Evolutionary conservation across 257 asterid species (phyloP).

Genomic region (Solanum gracilifrons): DNA sequence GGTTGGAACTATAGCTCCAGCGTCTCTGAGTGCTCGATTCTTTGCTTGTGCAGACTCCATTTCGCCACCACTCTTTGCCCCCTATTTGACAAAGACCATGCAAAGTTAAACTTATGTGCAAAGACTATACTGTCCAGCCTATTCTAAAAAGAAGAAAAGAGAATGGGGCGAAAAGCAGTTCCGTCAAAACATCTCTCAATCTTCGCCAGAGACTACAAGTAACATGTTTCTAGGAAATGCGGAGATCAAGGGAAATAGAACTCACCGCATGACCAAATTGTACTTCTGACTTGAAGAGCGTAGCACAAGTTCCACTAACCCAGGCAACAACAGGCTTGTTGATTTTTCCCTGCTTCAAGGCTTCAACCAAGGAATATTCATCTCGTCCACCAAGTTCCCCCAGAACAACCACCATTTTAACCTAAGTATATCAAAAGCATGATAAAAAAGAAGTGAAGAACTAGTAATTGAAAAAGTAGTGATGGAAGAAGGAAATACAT

Average conservation of each 20-base stretch:
- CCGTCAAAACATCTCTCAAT: background rate
- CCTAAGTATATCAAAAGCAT: conserved; percentile 23
- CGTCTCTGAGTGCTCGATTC: conserved; percentile 87
- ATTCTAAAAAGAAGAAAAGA: background rate
- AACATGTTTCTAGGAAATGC: background rate
- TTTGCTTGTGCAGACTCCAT: conserved; percentile 99
- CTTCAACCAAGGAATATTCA: conserved; percentile 97
- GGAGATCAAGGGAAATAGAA: background rate
- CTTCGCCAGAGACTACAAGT: background rate
- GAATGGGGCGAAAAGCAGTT: background rate
- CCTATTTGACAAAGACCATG: conserved; percentile 34
- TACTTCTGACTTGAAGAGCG: conserved; percentile 97
- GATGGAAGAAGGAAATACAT: background rate
- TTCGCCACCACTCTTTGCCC: conserved; percentile 99
- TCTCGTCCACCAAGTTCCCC: conserved; percentile 99
- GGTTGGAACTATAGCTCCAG: conserved; percentile 95
- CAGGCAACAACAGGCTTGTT: conserved; percentile 95
- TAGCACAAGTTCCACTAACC: conserved; percentile 99
- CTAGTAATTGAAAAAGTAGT: background rate
- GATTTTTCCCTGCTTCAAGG: conserved; percentile 89
- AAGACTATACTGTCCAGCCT: background rate
- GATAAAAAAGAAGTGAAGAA: background rate
- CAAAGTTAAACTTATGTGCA: background rate
- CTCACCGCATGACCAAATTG: conserved; percentile 99
- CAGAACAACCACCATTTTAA: conserved; percentile 92